Base-by-base conservation (phyloP, 768 basidiomycete species). In the Cystobasidiopsis lactophilus region DNA sequence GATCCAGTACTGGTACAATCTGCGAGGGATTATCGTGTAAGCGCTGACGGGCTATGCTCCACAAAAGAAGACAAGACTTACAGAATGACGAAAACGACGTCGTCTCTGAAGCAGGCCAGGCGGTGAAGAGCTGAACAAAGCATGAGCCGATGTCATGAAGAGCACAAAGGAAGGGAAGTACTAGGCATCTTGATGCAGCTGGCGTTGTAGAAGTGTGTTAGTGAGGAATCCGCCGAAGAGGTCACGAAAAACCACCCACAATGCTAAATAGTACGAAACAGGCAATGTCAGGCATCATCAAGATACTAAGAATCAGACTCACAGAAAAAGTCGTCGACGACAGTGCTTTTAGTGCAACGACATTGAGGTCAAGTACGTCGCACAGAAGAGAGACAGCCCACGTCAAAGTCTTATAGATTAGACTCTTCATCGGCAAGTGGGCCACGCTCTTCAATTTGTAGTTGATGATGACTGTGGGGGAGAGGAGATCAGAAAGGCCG, bases 361-460 rank as follows among this genome's bases (percentile, higher is more conserved):
- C 3, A 14, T 14, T 50, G 5, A 31, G 35, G 10, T 7, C 5
- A 26, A 33, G 30, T 54, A 27, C 47, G 51, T 3, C 14, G 11
- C 37, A 19, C 0, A 10, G 9, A 23, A 44, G 10, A 43, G 33
- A n/a, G 44, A 43, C 11, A 84, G 81, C 1, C 80, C 84, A 41
- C 84, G 45, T 81, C 54, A 91, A 72, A 1, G 82, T 78, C 70
- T 91, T 93, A 73, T 86, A 91, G 59, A 88, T 79, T 84, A 96
- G 86, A 3, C 89, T 82, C 66, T 89, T 93, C 80, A 93, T 89
- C 19, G 89, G 89, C 80, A 96, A 86, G 65, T 96, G 91, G 41
- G 91, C 82, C 33, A 93, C 88, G 13, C 80, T 79, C 80, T 88
- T 88, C 55, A 96, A 74, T 67, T 91, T 91, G 70, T 89, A 93